A percentile compares a stretch with the other conserved stretches of the same genome.
phyloP scores from a whole-genome alignment of 78 protist species.

The Paulinella micropora region DNA sequence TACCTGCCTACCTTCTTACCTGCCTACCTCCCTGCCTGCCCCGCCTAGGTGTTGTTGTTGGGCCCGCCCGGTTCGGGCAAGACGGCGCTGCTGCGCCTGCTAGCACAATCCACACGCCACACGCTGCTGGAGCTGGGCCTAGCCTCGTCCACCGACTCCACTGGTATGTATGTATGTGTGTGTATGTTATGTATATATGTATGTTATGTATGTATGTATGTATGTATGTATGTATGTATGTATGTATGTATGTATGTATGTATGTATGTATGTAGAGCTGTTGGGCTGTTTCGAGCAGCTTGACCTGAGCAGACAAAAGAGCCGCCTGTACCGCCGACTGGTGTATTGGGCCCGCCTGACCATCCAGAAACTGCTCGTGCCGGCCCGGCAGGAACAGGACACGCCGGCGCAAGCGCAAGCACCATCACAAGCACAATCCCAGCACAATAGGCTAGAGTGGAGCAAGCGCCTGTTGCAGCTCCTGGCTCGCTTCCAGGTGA shows the following conservation, averaged over 20 bases:
- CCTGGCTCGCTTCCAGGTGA: no score
- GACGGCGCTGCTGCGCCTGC: constrained; percentile 51
- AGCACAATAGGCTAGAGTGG: no score
- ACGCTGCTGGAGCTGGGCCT: constrained; percentile 21
- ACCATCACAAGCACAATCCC: no score
- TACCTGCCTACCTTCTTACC: no score
- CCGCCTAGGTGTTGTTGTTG: constrained; percentile 34
- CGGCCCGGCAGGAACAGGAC: no score
- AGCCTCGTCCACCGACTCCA: constrained; percentile 43
- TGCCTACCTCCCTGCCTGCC: no score
- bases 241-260: neutral
- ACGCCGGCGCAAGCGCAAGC: no score
- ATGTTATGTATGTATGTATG: neutral
- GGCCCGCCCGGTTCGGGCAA: constrained; percentile 80
- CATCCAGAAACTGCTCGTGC: no score
- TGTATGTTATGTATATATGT: neutral
- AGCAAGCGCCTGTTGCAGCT: no score
- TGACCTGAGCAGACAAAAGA: no score
- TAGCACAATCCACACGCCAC: constrained; percentile 41
- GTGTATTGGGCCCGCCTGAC: no score
- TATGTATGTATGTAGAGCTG: neutral
- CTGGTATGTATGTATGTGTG: constrained; percentile 12
- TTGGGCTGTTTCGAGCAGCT: constrained; percentile 50
- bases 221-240: neutral
- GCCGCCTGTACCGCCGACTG: no score